Evolutionary conservation across 1,284 basidiomycete genomes (phyloP).

Genomic region (Ceratobasidium sp.): DNA sequence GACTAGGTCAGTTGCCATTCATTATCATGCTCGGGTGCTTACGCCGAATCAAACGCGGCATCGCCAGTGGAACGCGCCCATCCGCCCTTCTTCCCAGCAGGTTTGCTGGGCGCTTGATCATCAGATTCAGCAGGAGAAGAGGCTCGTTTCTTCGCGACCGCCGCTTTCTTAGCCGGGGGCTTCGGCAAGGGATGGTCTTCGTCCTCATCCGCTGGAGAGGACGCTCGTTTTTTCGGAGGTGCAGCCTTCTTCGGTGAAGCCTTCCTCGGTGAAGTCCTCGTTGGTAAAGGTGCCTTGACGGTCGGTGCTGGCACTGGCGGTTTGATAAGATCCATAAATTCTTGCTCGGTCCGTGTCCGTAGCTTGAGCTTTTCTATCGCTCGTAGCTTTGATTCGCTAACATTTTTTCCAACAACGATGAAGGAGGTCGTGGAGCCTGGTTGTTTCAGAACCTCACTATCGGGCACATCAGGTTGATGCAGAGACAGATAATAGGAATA

Average conservation of each 20-base stretch:
- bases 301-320: constrained; percentile 44
- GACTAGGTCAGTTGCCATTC: neutral
- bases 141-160: constrained; percentile 46
- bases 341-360: constrained; percentile 39
- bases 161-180: constrained; percentile 47
- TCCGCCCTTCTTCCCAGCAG: constrained; percentile 50
- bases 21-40: constrained; percentile 47
- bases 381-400: constrained; percentile 50
- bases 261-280: constrained; percentile 50
- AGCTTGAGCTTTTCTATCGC: constrained; percentile 45
- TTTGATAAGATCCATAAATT: constrained; percentile 51
- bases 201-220: constrained; percentile 36
- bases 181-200: constrained; percentile 49
- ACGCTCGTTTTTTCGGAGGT: constrained; percentile 49
- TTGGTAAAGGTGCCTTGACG: constrained; percentile 49
- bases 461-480: neutral
- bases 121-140: constrained; percentile 26
- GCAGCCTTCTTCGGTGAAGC: constrained; percentile 53
- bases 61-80: constrained; percentile 51
- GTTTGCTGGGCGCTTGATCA: constrained; percentile 47
- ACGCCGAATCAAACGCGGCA: constrained; percentile 57
- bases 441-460: constrained; percentile 44
- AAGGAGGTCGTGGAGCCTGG: constrained; percentile 49
- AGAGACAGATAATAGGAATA: constrained; percentile 52
- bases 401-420: constrained; percentile 50